These are phyloP conservation scores for Talaromyces islandicus DNA, from an alignment of 2,329 filamentous ascomycete species.

Conservation along the genomic window DNA sequence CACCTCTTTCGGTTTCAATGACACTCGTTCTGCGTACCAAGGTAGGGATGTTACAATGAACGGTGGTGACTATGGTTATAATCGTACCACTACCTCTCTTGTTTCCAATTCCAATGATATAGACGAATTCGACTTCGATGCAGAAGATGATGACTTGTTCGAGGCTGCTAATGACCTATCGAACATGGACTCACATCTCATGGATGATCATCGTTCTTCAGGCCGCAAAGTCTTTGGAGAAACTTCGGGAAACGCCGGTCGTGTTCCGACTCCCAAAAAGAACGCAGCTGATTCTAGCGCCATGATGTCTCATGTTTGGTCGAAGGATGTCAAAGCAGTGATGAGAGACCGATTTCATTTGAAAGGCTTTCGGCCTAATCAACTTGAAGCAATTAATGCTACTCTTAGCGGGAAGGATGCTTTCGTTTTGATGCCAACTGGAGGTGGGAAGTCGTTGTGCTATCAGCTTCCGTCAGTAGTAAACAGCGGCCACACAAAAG, in stretches of 20 bases:
- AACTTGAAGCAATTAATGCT: slow-evolving; percentile 92
- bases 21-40: background rate
- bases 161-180: slow-evolving; percentile 34
- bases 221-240: slow-evolving; percentile 35
- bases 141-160: slow-evolving; percentile 43
- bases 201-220: slow-evolving; percentile 12
- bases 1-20: background rate
- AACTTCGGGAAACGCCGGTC: slow-evolving; percentile 33
- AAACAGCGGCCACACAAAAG: slow-evolving; percentile 67
- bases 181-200: slow-evolving; percentile 19
- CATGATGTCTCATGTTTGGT: slow-evolving; percentile 70
- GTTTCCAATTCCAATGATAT: background rate
- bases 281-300: slow-evolving; percentile 19
- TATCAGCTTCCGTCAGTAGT: slow-evolving; percentile 92
- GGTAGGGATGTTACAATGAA: background rate
- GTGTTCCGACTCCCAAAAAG: slow-evolving; percentile 25
- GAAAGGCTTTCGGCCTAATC: slow-evolving; percentile 80
- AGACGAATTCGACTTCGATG: slow-evolving; percentile 15
- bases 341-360: slow-evolving; percentile 79
- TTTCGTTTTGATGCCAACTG: slow-evolving; percentile 96
- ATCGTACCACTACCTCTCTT: background rate
- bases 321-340: slow-evolving; percentile 72
- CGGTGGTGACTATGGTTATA: background rate
- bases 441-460: slow-evolving; percentile 92
- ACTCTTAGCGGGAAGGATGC: slow-evolving; percentile 81